Evolutionary conservation across 768 basidiomycete genomes (phyloP).

Genomic region (Amanita pallidorosea): DNA sequence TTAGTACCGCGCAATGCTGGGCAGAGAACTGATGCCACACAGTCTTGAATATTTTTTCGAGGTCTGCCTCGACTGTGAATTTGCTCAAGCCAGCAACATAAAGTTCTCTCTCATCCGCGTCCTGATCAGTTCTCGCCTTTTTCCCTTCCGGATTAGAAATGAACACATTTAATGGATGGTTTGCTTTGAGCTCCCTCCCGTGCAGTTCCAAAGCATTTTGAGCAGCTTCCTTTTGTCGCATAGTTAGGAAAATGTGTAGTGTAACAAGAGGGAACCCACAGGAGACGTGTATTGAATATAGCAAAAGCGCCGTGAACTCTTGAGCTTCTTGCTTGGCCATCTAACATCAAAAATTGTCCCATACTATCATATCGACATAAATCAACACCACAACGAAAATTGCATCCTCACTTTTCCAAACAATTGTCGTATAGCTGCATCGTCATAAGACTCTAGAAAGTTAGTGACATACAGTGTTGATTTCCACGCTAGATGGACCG

Average conservation of each 20-base stretch:
- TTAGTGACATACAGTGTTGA: constrained; percentile 95
- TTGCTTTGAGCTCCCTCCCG: constrained; percentile 62
- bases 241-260: background rate
- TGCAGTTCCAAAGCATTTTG: constrained; percentile 73
- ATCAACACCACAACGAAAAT: background rate
- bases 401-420: constrained; percentile 57
- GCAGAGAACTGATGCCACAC: constrained; percentile 28
- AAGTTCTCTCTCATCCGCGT: constrained; percentile 74
- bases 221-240: constrained; percentile 43
- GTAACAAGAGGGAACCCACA: constrained; percentile 32
- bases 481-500: constrained; percentile 86
- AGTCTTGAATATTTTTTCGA: constrained; percentile 67
- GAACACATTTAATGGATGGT: constrained; percentile 59
- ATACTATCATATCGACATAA: constrained; percentile 39
- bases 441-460: constrained; percentile 81
- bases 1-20: background rate
- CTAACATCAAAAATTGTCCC: constrained; percentile 89
- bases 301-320: constrained; percentile 81
- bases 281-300: constrained; percentile 88
- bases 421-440: constrained; percentile 59
- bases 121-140: constrained; percentile 83
- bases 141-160: constrained; percentile 87
- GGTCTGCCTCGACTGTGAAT: constrained; percentile 65
- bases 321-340: constrained; percentile 98
- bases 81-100: constrained; percentile 83